phyloP scores from a whole-genome alignment of 306 rosid genomes.

The Sindora glabra region DNA sequence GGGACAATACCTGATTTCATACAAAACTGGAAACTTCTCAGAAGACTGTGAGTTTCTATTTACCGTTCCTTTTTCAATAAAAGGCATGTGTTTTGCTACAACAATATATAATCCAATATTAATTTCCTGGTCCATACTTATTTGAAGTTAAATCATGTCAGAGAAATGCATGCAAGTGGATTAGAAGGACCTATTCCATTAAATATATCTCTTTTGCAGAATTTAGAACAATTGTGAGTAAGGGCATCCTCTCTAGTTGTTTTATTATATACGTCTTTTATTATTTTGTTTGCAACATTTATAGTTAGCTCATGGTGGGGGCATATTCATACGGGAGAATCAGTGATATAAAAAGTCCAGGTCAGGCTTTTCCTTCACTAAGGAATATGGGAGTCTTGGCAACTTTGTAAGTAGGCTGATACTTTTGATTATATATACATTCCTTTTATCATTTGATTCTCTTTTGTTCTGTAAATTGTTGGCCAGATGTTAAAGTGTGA shows the following conservation, averaged over 20 bases:
- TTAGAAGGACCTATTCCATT: slow-evolving; percentile 66
- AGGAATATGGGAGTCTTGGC: slow-evolving; percentile 26
- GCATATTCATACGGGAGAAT: slow-evolving; percentile 46
- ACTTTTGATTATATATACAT: background rate
- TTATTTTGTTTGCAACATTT: background rate
- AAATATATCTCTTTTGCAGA: slow-evolving; percentile 43
- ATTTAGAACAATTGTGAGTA: slow-evolving; percentile 51
- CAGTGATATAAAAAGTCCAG: slow-evolving; percentile 62
- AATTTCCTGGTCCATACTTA: background rate
- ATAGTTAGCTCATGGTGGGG: background rate
- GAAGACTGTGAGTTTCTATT: slow-evolving; percentile 50
- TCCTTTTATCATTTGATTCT: background rate
- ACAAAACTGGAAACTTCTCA: slow-evolving; percentile 48
- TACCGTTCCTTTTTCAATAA: background rate
- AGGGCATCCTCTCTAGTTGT: background rate
- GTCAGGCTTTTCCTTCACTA: slow-evolving; percentile 62
- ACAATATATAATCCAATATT: background rate
- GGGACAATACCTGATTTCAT: slow-evolving; percentile 59
- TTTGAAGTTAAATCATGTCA: slow-evolving; percentile 21
- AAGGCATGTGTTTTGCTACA: background rate
- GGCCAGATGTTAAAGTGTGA: slow-evolving; percentile 16
- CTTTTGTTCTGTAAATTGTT: slow-evolving; percentile 7
- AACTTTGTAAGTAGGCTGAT: slow-evolving; percentile 51
- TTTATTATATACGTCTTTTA: background rate
- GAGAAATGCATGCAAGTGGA: slow-evolving; percentile 82